phyloP scores from a whole-genome alignment of 1,284 basidiomycete genomes.

The Golubevia pallescens region DNA sequence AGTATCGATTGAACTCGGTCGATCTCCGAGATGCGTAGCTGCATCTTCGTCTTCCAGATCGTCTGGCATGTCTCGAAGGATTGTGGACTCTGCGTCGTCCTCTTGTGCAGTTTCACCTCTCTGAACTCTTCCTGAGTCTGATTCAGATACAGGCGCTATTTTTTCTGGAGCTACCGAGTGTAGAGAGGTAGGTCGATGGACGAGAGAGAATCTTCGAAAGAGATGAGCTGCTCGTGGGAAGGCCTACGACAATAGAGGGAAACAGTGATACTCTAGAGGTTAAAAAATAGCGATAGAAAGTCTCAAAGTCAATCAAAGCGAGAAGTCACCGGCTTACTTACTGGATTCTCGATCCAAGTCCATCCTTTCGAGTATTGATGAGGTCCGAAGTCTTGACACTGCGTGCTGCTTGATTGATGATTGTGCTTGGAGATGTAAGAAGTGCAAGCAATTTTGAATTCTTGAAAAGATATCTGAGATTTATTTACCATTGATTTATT shows the following conservation, averaged over 20 bases:
- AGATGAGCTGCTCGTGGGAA: conserved; percentile 3
- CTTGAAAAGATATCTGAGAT: not conserved
- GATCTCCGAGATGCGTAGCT: not conserved
- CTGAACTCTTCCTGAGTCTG: not conserved
- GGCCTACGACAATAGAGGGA: conserved; percentile 3
- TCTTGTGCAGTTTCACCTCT: not conserved
- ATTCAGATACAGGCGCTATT: not conserved
- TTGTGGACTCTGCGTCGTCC: not conserved
- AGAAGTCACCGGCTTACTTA: not conserved
- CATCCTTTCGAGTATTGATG: conserved; percentile 7
- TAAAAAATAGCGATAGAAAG: not conserved
- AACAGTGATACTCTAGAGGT: not conserved
- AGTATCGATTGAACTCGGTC: not conserved
- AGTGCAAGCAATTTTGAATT: not conserved
- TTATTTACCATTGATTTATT: no score
- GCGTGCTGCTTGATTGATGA: no score
- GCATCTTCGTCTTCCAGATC: not conserved
- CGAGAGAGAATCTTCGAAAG: not conserved
- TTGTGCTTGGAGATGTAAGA: not conserved
- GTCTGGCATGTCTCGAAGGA: conserved; percentile 5
- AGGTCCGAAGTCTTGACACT: not conserved
- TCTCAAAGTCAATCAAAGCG: not conserved
- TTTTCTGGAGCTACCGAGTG: not conserved
- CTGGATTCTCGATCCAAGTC: conserved; percentile 1
- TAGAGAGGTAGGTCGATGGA: not conserved